phyloP scores from a whole-genome alignment of 192 early-diverging fungal genomes.

The Neocallimastix lanati region DNA sequence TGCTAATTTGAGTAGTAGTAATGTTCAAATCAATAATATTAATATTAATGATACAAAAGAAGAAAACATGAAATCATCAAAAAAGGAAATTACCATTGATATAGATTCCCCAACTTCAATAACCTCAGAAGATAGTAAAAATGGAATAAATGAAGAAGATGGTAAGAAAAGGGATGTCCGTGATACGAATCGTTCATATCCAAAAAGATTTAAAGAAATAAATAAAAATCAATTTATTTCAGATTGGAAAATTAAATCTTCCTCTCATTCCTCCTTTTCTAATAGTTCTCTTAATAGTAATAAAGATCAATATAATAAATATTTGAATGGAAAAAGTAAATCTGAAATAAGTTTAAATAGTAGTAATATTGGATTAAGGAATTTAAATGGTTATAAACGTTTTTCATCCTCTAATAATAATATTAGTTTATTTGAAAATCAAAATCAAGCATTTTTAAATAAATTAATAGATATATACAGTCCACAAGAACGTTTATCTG shows the following conservation, averaged over 20 bases:
- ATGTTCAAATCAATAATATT: not conserved
- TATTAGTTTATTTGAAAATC: too few relatives aligned
- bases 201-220: too few relatives aligned
- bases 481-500: not conserved
- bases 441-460: not conserved
- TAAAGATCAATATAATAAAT: too few relatives aligned
- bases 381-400: too few relatives aligned
- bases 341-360: too few relatives aligned
- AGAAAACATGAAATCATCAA: not conserved
- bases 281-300: too few relatives aligned
- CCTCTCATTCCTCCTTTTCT: too few relatives aligned
- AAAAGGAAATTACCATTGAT: not conserved
- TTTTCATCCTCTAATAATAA: not conserved
- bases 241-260: too few relatives aligned
- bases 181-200: too few relatives aligned
- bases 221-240: too few relatives aligned
- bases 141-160: not conserved
- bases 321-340: too few relatives aligned
- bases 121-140: not conserved
- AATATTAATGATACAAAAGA: not conserved
- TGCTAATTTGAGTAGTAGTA: not conserved
- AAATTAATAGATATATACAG: not conserved
- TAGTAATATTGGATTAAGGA: too few relatives aligned
- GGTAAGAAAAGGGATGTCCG: not conserved
- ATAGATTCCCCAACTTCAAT: not conserved